Conservation (phyloP, 1,284 basidiomycete genomes). For the Ustilago trichophora region DNA sequence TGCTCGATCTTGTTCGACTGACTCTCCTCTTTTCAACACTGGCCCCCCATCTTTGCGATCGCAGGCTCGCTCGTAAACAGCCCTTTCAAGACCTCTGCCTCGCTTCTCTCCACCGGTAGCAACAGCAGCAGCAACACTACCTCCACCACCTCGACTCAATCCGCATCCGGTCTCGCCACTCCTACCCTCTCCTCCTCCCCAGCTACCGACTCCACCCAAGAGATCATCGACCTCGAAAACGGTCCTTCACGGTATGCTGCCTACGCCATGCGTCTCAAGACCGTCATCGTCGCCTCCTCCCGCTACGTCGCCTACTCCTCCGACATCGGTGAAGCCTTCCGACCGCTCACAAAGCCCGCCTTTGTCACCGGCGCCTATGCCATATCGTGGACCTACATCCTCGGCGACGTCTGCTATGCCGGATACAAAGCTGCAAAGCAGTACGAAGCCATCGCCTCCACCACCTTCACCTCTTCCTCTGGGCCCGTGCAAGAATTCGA, state of each 20-base stretch:
- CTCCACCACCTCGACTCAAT: neutral
- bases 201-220: slow-evolving; percentile 6
- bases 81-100: slow-evolving; percentile 22
- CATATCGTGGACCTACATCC: slow-evolving; percentile 78
- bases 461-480: slow-evolving; percentile 18
- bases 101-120: slow-evolving; percentile 19
- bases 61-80: slow-evolving; percentile 14
- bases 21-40: neutral
- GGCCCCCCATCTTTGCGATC: neutral
- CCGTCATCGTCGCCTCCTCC: slow-evolving; percentile 44
- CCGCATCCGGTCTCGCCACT: slow-evolving; percentile 28
- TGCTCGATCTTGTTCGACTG: no score
- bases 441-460: slow-evolving; percentile 29
- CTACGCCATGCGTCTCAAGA: slow-evolving; percentile 58
- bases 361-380: slow-evolving; percentile 85
- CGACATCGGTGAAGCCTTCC: slow-evolving; percentile 90
- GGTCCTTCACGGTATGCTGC: slow-evolving; percentile 53
- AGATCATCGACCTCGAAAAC: slow-evolving; percentile 49
- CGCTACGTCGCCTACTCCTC: slow-evolving; percentile 73
- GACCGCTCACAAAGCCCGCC: slow-evolving; percentile 82
- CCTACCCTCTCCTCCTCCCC: slow-evolving; percentile 30
- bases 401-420: slow-evolving; percentile 88
- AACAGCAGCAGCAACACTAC: slow-evolving; percentile 1
- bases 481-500: slow-evolving; percentile 20
- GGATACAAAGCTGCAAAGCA: slow-evolving; percentile 73